Percentiles rank a stretch among this genome's conserved stretches.
Conservation (phyloP, 768 basidiomycete genomes). For the Kwoniella heveanensis region DNA sequence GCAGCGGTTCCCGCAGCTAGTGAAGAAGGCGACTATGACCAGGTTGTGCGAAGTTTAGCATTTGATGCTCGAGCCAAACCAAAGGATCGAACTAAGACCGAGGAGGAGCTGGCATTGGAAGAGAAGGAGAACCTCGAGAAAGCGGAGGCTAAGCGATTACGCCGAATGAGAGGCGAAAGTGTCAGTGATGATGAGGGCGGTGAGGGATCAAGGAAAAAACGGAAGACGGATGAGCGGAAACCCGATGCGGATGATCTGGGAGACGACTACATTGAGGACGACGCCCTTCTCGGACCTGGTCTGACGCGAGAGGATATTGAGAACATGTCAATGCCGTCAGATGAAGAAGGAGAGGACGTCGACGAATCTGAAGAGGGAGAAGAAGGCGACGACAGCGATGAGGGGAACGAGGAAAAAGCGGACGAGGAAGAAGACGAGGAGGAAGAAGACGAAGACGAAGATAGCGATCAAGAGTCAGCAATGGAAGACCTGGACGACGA, state of each 20-base stretch:
- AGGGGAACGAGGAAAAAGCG: no score
- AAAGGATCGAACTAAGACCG: conserved; percentile 93
- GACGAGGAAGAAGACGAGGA: conserved; percentile 58
- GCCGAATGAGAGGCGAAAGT: conserved; percentile 82
- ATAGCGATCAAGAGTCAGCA: conserved; percentile 34
- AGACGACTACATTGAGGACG: conserved; percentile 66
- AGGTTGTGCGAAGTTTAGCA: conserved; percentile 84
- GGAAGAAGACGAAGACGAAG: conserved; percentile 57
- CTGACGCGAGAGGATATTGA: conserved; percentile 56
- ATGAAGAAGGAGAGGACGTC: conserved; percentile 47
- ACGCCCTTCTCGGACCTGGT: conserved; percentile 41
- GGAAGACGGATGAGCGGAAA: conserved; percentile 59
- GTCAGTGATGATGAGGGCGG: conserved; percentile 66
- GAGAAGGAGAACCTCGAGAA: conserved; percentile 83
- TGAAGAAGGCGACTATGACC: conserved; percentile 73
- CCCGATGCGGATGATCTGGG: conserved; percentile 82
- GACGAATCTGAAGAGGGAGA: conserved; percentile 43
- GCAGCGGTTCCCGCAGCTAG: conserved; percentile 14
- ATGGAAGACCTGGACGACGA: conserved; percentile 51
- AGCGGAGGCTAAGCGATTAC: conserved; percentile 73
- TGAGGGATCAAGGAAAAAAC: conserved; percentile 36
- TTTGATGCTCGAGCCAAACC: conserved; percentile 92
- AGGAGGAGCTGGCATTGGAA: conserved; percentile 87
- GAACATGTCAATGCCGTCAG: conserved; percentile 50
- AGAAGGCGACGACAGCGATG: conserved; percentile 48